phyloP scores from a whole-genome alignment of 2,329 filamentous ascomycete species.

The Basipetospora sp. region DNA sequence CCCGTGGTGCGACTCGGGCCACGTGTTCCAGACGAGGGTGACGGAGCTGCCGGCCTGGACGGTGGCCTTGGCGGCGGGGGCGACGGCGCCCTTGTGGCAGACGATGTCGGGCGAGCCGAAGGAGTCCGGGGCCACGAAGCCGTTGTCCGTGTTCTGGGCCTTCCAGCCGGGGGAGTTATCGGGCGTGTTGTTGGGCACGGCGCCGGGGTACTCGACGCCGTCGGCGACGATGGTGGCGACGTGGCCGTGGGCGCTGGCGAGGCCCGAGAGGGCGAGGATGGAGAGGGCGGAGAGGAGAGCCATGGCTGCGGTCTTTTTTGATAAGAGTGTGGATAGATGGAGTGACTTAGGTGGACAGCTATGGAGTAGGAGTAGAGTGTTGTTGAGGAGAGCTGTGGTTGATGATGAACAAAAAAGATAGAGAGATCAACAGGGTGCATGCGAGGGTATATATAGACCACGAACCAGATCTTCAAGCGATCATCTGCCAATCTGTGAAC shows the following conservation, averaged over 20 bases:
- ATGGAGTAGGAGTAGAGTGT: too few relatives aligned
- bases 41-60: constrained; percentile 46
- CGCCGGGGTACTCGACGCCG: constrained; percentile 19
- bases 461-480: too few relatives aligned
- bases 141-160: constrained; percentile 23
- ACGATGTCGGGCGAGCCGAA: constrained; percentile 28
- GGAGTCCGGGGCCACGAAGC: constrained; percentile 30
- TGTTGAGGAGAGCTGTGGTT: too few relatives aligned
- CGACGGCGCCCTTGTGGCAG: constrained; percentile 29
- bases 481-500: too few relatives aligned
- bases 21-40: constrained; percentile 47
- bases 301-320: constrained; percentile 1
- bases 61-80: constrained; percentile 23
- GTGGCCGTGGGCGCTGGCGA: constrained; percentile 18
- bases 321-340: background rate
- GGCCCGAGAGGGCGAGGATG: constrained; percentile 10
- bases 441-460: too few relatives aligned
- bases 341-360: too few relatives aligned
- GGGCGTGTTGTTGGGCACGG: constrained; percentile 15
- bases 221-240: constrained; percentile 16
- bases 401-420: too few relatives aligned
- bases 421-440: too few relatives aligned
- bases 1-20: constrained; percentile 50
- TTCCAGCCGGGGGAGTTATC: constrained; percentile 18
- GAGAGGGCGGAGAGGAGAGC: constrained; percentile 8